Base-by-base conservation (phyloP, 768 basidiomycete species). In the Lyophyllum decastes region DNA sequence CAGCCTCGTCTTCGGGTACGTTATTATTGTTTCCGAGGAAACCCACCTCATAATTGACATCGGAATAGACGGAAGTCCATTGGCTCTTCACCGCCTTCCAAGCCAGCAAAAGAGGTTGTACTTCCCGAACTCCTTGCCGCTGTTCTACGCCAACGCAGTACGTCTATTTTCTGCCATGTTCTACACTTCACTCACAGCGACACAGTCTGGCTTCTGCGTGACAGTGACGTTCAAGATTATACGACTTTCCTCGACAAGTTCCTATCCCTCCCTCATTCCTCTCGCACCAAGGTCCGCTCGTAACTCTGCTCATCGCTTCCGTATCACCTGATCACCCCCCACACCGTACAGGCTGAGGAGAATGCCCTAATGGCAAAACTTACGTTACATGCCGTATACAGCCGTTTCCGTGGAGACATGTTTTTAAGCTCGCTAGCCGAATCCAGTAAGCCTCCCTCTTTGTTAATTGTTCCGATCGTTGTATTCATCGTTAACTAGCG, bases 401-500 rank as follows among this genome's bases (percentile, higher is more conserved):
- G 82, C 35, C 86, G 85, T 7, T 93, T 96, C 76, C 84, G 84
- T 30, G 80, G 85, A 0, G 95, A 98, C 68, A 90, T 97, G 77
- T 91, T 95, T 68, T 77, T 97, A 57, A 94, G 89, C 66, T 95
- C 95, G 17, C 75, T 98, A 22, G 83, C 89, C 0, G 96, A 98
- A 69, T 96, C 96, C 1, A 88, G 95, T 96, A 65, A 34, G 92
- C 74, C 16, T 43, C 25, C 34, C 57, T 14, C 46, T 35, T 33
- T 10, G 25, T n/a, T 11, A 21, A 49, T 30, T 33, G 27, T 14
- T 26, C n/a, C 44, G 22, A 21, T 38, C 10, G 24, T 27, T 46
- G 24, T 7, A 45, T 35, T n/a, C 34, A 21, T 41, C 43, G 57
- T 26, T 52, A 6, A 19, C 33, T 61, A 97, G 90, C 91, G 22